phyloP scores from a whole-genome alignment of 2,329 filamentous ascomycete genomes.

The Apiospora marii region DNA sequence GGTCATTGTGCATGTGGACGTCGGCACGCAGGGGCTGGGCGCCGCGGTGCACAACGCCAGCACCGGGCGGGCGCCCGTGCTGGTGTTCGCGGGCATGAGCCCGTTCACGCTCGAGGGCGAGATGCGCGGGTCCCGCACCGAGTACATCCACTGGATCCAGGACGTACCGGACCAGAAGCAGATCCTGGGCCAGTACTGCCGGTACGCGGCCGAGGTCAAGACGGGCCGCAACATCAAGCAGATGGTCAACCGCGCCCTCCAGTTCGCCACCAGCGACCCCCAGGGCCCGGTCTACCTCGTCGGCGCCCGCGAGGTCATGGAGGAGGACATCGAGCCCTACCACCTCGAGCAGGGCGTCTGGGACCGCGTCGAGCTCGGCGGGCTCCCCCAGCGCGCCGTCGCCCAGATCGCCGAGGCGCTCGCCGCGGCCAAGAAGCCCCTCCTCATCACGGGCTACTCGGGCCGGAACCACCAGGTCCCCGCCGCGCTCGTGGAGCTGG shows the following conservation, averaged over 20 bases:
- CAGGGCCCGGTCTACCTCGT: slow-evolving; percentile 82
- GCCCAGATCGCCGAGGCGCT: slow-evolving; percentile 69
- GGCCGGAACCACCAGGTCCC: slow-evolving; percentile 73
- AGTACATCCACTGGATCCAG: slow-evolving; percentile 89
- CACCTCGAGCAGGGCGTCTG: slow-evolving; percentile 73
- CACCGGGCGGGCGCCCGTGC: slow-evolving; percentile 74
- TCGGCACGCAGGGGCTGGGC: slow-evolving; percentile 80
- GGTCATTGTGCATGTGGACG: slow-evolving; percentile 83
- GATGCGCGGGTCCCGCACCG: slow-evolving; percentile 77
- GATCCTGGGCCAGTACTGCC: slow-evolving; percentile 85
- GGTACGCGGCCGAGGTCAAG: slow-evolving; percentile 84
- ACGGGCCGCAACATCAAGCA: slow-evolving; percentile 87
- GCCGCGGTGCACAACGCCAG: slow-evolving; percentile 83
- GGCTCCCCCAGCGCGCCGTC: slow-evolving; percentile 59
- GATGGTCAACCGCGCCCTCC: slow-evolving; percentile 84
- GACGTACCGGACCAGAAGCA: slow-evolving; percentile 83
- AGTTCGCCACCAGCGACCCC: slow-evolving; percentile 80
- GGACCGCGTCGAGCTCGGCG: slow-evolving; percentile 74
- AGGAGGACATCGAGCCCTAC: slow-evolving; percentile 82
- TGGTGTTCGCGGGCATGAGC: slow-evolving; percentile 81
- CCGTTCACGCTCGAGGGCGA: slow-evolving; percentile 82
- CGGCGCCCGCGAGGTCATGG: slow-evolving; percentile 83
- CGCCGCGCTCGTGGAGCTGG: slow-evolving; percentile 69
- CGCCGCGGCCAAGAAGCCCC: slow-evolving; percentile 68
- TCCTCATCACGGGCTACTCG: slow-evolving; percentile 75